A percentile compares a stretch with the other conserved stretches of the same genome.
phyloP scores from a whole-genome alignment of 257 asterid species.

The Buddleja alternifolia region DNA sequence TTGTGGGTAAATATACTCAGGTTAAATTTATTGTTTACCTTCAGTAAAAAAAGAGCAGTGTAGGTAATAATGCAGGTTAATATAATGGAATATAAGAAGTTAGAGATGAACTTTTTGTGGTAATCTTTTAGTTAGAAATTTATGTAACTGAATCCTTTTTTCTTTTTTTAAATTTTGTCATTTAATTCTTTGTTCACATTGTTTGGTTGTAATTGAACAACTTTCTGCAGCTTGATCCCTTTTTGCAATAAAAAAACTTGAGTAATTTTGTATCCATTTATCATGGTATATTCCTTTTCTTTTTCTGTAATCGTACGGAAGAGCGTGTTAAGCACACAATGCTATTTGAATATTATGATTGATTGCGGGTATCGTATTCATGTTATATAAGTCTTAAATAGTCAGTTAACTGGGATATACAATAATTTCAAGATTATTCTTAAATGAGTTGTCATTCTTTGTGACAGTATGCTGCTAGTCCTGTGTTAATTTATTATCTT shows the following conservation, averaged over 20 bases:
- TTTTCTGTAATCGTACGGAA: slow-evolving; percentile 2
- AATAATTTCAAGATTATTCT: slow-evolving; percentile 34
- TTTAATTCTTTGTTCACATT: slow-evolving; percentile 21
- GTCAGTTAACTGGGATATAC: slow-evolving; percentile 6
- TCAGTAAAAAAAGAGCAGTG: slow-evolving; percentile 5
- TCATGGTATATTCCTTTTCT: slow-evolving; percentile 7
- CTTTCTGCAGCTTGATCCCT: slow-evolving; percentile 16
- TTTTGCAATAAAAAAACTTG: slow-evolving; percentile 22
- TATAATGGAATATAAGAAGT: not conserved
- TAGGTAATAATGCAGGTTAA: not conserved
- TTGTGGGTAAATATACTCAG: slow-evolving; percentile 31
- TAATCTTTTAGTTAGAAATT: slow-evolving; percentile 26
- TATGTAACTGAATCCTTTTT: slow-evolving; percentile 2
- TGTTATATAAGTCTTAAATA: slow-evolving; percentile 13
- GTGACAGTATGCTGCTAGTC: not conserved
- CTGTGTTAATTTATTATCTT: slow-evolving; percentile 3
- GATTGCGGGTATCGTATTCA: slow-evolving; percentile 18
- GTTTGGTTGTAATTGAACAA: slow-evolving; percentile 20
- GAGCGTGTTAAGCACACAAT: slow-evolving; percentile 15
- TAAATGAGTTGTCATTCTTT: slow-evolving; percentile 31
- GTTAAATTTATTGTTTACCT: slow-evolving; percentile 30
- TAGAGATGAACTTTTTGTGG: slow-evolving; percentile 2
- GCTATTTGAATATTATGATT: slow-evolving; percentile 17
- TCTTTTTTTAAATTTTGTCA: not conserved
- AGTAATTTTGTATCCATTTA: not conserved